These are phyloP conservation scores for Erysimum cheiri DNA, from an alignment of 441 rosid genomes.

Conservation along the genomic window DNA sequence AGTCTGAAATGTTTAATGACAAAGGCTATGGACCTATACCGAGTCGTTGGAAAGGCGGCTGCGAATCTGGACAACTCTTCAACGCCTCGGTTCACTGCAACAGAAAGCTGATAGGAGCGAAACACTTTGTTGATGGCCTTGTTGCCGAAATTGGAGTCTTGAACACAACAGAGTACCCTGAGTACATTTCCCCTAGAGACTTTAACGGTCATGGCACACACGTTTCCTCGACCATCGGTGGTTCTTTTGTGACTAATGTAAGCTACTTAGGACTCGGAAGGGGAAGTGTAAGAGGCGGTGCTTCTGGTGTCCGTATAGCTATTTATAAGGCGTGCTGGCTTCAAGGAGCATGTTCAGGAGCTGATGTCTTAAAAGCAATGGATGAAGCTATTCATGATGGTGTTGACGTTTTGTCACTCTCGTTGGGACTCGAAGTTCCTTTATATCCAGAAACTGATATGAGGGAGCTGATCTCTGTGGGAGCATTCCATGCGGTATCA, in stretches of 20 bases:
- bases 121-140: constrained; percentile 44
- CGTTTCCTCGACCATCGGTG: constrained; percentile 57
- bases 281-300: constrained; percentile 64
- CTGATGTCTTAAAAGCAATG: constrained; percentile 64
- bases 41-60: constrained; percentile 61
- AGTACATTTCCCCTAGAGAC: constrained; percentile 59
- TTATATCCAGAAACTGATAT: constrained; percentile 40
- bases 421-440: constrained; percentile 51
- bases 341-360: constrained; percentile 45
- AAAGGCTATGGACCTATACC: constrained; percentile 59
- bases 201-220: constrained; percentile 68
- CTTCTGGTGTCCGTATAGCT: constrained; percentile 62
- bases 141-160: neutral
- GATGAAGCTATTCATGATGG: constrained; percentile 55
- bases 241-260: constrained; percentile 50
- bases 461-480: constrained; percentile 35
- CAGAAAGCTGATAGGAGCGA: constrained; percentile 50
- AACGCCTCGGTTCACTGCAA: constrained; percentile 35
- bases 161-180: constrained; percentile 20
- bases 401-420: constrained; percentile 46
- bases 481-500: constrained; percentile 42
- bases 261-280: constrained; percentile 53
- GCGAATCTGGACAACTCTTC: constrained; percentile 47
- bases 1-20: constrained; percentile 58
- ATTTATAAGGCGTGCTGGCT: constrained; percentile 72